Percentiles rank a stretch among this genome's conserved stretches.
Conservation (phyloP, 441 rosid genomes). For the Bocquillonia castaneifolia region DNA sequence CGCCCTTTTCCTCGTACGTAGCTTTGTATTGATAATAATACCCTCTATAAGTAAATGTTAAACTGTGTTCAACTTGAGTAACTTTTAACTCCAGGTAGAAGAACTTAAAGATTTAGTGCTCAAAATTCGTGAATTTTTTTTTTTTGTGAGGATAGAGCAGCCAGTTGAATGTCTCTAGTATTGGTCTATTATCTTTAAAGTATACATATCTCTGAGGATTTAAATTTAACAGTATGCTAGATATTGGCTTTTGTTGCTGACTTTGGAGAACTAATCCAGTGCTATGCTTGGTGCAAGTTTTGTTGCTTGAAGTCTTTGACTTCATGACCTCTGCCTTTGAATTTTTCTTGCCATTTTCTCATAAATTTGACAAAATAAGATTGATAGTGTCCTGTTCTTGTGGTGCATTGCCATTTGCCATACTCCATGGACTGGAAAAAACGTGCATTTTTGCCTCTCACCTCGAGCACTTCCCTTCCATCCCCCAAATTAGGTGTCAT, state of each 20-base stretch:
- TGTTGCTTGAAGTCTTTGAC: slow-evolving; percentile 6
- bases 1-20: slow-evolving; percentile 84
- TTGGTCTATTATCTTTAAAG: neutral
- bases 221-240: neutral
- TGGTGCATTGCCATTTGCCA: neutral
- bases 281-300: neutral
- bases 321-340: neutral
- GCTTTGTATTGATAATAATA: slow-evolving; percentile 29
- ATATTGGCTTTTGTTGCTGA: neutral
- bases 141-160: neutral
- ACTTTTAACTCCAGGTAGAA: neutral
- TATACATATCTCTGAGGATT: neutral
- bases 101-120: neutral
- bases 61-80: slow-evolving; percentile 7
- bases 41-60: neutral
- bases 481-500: neutral
- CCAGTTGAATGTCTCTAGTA: neutral
- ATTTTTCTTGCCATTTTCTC: neutral
- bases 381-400: neutral
- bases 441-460: neutral
- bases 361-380: neutral
- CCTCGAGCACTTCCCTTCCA: neutral
- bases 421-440: neutral
- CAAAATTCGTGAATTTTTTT: neutral
- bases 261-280: neutral